Conservation (phyloP, 306 rosid species). For the Quillaja saponaria region DNA sequence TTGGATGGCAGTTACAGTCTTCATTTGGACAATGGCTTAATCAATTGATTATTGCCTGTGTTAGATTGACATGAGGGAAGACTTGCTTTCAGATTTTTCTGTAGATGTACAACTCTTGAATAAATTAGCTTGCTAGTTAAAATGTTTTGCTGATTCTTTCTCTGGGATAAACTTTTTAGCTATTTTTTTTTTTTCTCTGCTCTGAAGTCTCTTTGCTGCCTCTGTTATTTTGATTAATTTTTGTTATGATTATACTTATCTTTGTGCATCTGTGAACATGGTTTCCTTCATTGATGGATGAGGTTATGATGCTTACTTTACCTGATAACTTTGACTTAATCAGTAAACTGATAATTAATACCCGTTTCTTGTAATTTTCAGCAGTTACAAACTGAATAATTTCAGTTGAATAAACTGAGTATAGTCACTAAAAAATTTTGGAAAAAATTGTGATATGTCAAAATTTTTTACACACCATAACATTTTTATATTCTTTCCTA, state of each 20-base stretch:
- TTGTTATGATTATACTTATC: neutral
- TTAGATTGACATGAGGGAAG: too few species aligned
- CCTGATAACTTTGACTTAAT: neutral
- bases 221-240: neutral
- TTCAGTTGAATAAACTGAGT: too few species aligned
- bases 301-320: slow-evolving; percentile 8
- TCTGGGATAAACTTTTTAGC: slow-evolving; percentile 13
- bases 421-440: too few species aligned
- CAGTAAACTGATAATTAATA: neutral
- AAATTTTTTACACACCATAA: too few species aligned
- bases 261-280: neutral
- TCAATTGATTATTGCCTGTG: too few species aligned
- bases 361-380: neutral
- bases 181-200: neutral
- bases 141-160: neutral
- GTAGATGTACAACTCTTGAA: too few species aligned
- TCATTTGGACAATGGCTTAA: too few species aligned
- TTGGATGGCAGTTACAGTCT: too few species aligned
- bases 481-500: too few species aligned
- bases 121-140: too few species aligned
- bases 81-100: too few species aligned
- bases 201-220: neutral
- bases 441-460: too few species aligned
- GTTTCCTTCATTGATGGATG: neutral
- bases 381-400: neutral